These are phyloP conservation scores for Nasturtium officinale DNA, from an alignment of 345 rosid species.

Conservation along the genomic window DNA sequence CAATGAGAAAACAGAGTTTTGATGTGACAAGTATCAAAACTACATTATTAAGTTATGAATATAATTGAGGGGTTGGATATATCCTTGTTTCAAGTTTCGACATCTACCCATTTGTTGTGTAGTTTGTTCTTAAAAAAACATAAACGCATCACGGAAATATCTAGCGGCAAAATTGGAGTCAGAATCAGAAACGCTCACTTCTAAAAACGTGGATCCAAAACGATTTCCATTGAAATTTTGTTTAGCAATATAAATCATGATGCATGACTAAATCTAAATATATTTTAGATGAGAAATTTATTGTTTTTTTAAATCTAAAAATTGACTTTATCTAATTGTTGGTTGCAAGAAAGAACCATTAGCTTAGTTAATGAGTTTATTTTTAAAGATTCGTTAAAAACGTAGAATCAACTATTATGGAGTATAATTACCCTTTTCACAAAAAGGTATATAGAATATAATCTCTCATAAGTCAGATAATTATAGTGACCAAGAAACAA, in stretches of 20 bases:
- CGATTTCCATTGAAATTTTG: not conserved
- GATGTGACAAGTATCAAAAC: conserved; percentile 45
- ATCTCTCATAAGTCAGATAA: no score
- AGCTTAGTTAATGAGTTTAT: no score
- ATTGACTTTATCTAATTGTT: no score
- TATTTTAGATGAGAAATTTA: no score
- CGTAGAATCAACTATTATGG: no score
- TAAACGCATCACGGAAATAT: not conserved
- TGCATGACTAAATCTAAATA: no score
- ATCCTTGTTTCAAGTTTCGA: conserved; percentile 12
- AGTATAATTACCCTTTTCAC: no score
- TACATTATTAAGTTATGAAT: conserved; percentile 12
- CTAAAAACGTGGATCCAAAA: not conserved
- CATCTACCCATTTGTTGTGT: conserved; percentile 36
- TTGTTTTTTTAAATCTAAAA: no score
- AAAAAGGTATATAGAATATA: no score
- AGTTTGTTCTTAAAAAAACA: conserved; percentile 21
- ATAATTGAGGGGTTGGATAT: conserved; percentile 5
- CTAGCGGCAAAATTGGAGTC: not conserved
- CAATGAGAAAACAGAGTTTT: conserved; percentile 18
- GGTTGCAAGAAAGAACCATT: no score
- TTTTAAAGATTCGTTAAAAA: no score
- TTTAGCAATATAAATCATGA: not conserved
- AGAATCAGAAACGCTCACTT: not conserved
- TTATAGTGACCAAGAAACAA: no score